Evolutionary conservation across 768 basidiomycete genomes (phyloP).

Genomic region (Kwoniella sp.): DNA sequence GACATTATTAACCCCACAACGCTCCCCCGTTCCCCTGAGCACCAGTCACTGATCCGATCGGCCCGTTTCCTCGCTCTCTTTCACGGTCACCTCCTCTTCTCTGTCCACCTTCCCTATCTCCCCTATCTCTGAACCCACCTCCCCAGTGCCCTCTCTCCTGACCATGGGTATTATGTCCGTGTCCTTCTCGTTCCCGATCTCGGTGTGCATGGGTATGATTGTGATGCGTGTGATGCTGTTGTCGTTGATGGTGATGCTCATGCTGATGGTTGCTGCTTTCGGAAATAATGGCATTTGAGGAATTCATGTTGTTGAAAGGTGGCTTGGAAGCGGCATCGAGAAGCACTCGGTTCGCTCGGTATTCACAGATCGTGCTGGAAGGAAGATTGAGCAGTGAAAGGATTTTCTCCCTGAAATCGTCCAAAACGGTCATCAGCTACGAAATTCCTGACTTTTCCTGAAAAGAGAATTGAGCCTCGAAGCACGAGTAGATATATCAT

Average conservation of each 20-base stretch:
- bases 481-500: too few species aligned
- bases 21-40: not conserved
- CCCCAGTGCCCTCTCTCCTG: conserved; percentile 8
- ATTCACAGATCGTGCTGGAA: conserved; percentile 80
- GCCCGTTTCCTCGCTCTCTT: conserved; percentile 1
- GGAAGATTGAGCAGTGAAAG: conserved; percentile 75
- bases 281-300: conserved; percentile 1
- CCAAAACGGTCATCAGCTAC: conserved; percentile 17
- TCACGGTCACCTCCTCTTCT: conserved; percentile 1
- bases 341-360: conserved; percentile 71
- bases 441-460: too few species aligned
- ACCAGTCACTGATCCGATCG: not conserved
- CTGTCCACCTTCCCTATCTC: conserved; percentile 7
- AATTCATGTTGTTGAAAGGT: conserved; percentile 14
- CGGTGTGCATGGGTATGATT: conserved; percentile 18
- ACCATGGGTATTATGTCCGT: conserved; percentile 6
- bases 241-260: conserved; percentile 22
- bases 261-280: conserved; percentile 2
- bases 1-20: conserved; percentile 4
- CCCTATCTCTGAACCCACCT: conserved; percentile 13
- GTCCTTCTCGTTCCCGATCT: conserved; percentile 7
- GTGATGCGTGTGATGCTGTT: conserved; percentile 22
- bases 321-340: conserved; percentile 46
- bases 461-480: too few species aligned
- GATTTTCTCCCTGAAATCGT: conserved; percentile 70